Percentiles rank a stretch among this genome's conserved stretches.
phyloP scores from a whole-genome alignment of 1,284 basidiomycete genomes.

The Pseudozyma pruni region DNA sequence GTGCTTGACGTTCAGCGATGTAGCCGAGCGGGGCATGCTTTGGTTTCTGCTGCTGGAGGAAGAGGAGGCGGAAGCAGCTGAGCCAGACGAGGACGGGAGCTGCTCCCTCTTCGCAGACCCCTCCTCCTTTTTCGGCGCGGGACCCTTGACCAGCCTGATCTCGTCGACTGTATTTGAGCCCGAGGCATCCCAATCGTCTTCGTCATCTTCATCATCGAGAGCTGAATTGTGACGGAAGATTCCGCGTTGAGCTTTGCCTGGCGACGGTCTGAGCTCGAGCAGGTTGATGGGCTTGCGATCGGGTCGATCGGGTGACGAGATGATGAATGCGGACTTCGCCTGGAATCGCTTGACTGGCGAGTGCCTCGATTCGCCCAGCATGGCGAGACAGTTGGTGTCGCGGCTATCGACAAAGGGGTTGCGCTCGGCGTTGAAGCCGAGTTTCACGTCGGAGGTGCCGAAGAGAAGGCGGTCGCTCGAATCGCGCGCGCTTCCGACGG shows the following conservation, averaged over 20 bases:
- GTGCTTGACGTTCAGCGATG: conserved; percentile 29
- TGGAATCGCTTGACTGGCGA: conserved; percentile 46
- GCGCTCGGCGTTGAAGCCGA: conserved; percentile 1
- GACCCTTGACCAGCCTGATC: conserved; percentile 30
- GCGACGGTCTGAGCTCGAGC: conserved; percentile 45
- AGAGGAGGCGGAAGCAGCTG: conserved; percentile 1
- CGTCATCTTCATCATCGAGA: conserved; percentile 23
- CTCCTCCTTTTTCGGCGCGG: conserved; percentile 6
- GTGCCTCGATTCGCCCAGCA: conserved; percentile 38
- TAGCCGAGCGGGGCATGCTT: conserved; percentile 9
- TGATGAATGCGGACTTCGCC: conserved; percentile 36
- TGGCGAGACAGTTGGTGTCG: conserved; percentile 32
- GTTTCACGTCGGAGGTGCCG: conserved; percentile 8
- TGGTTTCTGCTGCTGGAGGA: conserved; percentile 5
- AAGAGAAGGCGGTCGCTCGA: conserved; percentile 27
- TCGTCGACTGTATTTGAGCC: conserved; percentile 23
- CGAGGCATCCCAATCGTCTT: conserved; percentile 13
- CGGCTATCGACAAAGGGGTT: conserved; percentile 21
- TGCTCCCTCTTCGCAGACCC: not conserved
- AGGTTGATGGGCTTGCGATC: conserved; percentile 52
- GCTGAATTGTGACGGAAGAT: conserved; percentile 41
- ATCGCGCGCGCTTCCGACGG: conserved; percentile 6
- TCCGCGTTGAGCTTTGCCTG: conserved; percentile 50
- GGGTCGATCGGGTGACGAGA: conserved; percentile 37
- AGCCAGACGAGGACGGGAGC: conserved; percentile 6